phyloP scores from a whole-genome alignment of 2,329 filamentous ascomycete genomes.

The Knoxdaviesia proteae region DNA sequence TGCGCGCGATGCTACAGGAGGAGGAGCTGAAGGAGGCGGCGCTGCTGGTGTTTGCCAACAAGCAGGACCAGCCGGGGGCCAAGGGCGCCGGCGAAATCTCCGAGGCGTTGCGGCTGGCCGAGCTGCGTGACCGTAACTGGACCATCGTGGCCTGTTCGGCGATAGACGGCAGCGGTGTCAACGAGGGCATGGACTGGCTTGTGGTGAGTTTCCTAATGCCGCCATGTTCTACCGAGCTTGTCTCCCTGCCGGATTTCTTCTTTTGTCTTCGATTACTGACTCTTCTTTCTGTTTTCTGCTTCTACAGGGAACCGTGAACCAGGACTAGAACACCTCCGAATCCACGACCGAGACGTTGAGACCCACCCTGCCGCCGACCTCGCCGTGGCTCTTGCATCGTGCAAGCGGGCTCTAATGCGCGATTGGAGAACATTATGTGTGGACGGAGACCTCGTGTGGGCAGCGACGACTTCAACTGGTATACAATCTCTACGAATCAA shows the following conservation, averaged over 20 bases:
- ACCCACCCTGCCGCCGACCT: too few relatives aligned
- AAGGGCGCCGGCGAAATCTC: conserved; percentile 95
- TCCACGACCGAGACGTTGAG: too few relatives aligned
- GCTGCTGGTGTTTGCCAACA: conserved; percentile 91
- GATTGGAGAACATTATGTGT: too few relatives aligned
- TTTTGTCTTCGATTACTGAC: not conserved
- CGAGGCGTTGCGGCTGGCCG: conserved; percentile 73
- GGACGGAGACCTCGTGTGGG: too few relatives aligned
- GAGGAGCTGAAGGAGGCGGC: conserved; percentile 88
- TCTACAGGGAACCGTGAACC: conserved; percentile 10
- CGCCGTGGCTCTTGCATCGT: too few relatives aligned
- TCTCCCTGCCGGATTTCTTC: not conserved
- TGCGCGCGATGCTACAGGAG: conserved; percentile 89
- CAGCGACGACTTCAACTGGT: too few relatives aligned
- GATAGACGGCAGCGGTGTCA: conserved; percentile 83
- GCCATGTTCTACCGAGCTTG: too few relatives aligned
- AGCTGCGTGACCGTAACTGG: conserved; percentile 93
- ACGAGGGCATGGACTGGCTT: conserved; percentile 98
- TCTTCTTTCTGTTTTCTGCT: not conserved
- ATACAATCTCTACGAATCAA: too few relatives aligned
- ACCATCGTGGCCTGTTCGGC: conserved; percentile 96
- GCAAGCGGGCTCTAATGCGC: too few relatives aligned
- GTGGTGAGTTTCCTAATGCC: conserved; percentile 36
- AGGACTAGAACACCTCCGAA: not conserved
- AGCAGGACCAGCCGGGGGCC: conserved; percentile 93